Base-by-base conservation (phyloP, 2,329 filamentous ascomycete species). In the Aschersonia sp. region DNA sequence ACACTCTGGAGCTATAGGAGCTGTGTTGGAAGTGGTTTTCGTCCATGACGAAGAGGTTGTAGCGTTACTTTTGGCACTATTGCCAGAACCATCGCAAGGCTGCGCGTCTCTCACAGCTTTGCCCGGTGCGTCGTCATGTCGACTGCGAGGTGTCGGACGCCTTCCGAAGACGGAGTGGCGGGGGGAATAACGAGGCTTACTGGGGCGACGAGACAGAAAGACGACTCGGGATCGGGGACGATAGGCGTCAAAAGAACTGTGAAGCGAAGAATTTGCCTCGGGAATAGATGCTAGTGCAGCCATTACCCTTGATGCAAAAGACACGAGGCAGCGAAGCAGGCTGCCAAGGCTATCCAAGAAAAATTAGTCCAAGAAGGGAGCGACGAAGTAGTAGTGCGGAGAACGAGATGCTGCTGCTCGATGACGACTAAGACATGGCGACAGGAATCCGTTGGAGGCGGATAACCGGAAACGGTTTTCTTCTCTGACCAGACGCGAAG, bases 271-370 rank as follows among this genome's bases (percentile, higher is more conserved):
- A 49, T 51, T 49, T 49, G 53, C 51, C 47, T 58, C 55, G 29
- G 54, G 49, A 42, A 60, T 60, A 52, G 60, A 58, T 56, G 58
- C 53, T 53, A 56, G 46, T 32, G 53, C 48, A 53, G 53, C 53
- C 62, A 66, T 65, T 43, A 42, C 48, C 47, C n/a, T 44, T 30
- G 30, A 46, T 54, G 56, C 49, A 56, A 56, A 51, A 54, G 54
- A 48, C 52, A 9, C 5, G 42, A 31, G 22, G 42, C 40, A 14
- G 7, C 7, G 11, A 14, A 14, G 10, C 40, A n/a, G 40, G 10
- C 14, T 14, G 40, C 10, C 14, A 22, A 14, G 40, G 40, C 40
- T 42, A 42, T 42, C 40, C 40, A 42, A 42, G 40, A 42, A 42
- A 39, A 12, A 12, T n/a, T 42, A 22, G 40, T 54, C 52, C 45